Evolutionary conservation across 176 grass and related monocot species (phyloP).

Genomic region (Guadua angustifolia): DNA sequence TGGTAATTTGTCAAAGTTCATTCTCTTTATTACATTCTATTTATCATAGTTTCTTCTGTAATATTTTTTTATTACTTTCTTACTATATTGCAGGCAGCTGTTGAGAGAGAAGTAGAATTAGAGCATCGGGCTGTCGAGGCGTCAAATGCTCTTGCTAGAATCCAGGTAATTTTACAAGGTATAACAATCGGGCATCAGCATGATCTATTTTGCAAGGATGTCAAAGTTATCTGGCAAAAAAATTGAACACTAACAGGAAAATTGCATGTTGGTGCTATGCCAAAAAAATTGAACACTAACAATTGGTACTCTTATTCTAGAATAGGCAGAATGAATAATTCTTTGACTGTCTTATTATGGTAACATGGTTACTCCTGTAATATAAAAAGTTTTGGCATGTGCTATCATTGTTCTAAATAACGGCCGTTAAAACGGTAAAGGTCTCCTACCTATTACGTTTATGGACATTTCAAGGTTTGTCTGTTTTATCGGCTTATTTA

Average conservation of each 20-base stretch:
- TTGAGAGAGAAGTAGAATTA: conserved; percentile 97
- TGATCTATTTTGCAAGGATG: conserved; percentile 25
- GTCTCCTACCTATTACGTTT: too few species aligned
- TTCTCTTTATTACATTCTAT: conserved; percentile 26
- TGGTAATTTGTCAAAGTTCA: conserved; percentile 55
- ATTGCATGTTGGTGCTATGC: background rate
- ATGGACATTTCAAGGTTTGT: too few species aligned
- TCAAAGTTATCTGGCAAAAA: conserved; percentile 12
- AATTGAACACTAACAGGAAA: background rate
- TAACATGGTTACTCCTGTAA: conserved; percentile 26
- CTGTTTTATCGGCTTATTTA: too few species aligned
- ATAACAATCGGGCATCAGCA: conserved; percentile 36
- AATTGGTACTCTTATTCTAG: conserved; percentile 15
- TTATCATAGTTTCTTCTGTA: conserved; percentile 34
- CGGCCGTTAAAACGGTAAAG: too few species aligned
- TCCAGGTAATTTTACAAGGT: conserved; percentile 83
- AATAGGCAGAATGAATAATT: background rate
- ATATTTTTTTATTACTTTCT: conserved; percentile 25
- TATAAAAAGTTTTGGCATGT: conserved; percentile 17
- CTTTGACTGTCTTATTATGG: conserved; percentile 15
- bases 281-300: background rate
- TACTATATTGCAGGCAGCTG: conserved; percentile 77
- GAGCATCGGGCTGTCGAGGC: conserved; percentile 98
- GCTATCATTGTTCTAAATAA: background rate
- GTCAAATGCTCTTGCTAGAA: conserved; percentile 99